Percentiles rank a stretch among this genome's conserved stretches.
Conservation (phyloP, 805 yeast genomes). For the Starmera dryadoides region DNA sequence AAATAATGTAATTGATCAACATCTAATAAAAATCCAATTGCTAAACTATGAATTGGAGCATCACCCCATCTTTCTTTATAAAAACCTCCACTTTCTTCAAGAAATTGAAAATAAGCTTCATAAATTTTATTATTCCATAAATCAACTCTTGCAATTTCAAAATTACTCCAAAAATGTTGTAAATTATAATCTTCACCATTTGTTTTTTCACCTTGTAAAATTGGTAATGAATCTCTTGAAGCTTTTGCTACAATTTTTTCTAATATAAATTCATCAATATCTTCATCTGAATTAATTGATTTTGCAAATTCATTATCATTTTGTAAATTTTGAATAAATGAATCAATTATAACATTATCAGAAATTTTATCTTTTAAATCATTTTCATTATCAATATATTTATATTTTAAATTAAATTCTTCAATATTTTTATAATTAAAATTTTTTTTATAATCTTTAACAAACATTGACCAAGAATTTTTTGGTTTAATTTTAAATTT, state of each 20-base stretch:
- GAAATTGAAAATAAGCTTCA: conserved; percentile 54
- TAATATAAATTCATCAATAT: conserved; percentile 25
- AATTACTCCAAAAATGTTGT: conserved; percentile 91
- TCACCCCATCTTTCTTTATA: conserved; percentile 96
- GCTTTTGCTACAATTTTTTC: conserved; percentile 31
- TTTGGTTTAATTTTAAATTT: conserved; percentile 40
- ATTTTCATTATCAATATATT: conserved; percentile 18
- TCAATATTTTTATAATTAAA: conserved; percentile 25
- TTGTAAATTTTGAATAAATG: conserved; percentile 13
- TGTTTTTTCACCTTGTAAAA: conserved; percentile 44
- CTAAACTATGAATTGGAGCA: conserved; percentile 90
- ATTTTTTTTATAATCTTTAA: conserved; percentile 28
- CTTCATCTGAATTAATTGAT: conserved; percentile 10
- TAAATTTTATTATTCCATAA: conserved; percentile 63
- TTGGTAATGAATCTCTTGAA: conserved; percentile 23
- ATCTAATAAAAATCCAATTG: conserved; percentile 68
- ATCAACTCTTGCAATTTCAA: conserved; percentile 82
- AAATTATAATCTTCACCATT: conserved; percentile 64
- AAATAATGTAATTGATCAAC: conserved; percentile 77
- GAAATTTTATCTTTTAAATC: conserved; percentile 19
- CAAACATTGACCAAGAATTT: conserved; percentile 66
- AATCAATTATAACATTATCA: conserved; percentile 25
- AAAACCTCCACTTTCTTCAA: conserved; percentile 77
- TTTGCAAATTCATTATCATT: background rate
- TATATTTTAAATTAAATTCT: conserved; percentile 20